A percentile compares a stretch with the other conserved stretches of the same genome.
phyloP scores from a whole-genome alignment of 139 green algal species.

The Chlamydomonas sp. region DNA sequence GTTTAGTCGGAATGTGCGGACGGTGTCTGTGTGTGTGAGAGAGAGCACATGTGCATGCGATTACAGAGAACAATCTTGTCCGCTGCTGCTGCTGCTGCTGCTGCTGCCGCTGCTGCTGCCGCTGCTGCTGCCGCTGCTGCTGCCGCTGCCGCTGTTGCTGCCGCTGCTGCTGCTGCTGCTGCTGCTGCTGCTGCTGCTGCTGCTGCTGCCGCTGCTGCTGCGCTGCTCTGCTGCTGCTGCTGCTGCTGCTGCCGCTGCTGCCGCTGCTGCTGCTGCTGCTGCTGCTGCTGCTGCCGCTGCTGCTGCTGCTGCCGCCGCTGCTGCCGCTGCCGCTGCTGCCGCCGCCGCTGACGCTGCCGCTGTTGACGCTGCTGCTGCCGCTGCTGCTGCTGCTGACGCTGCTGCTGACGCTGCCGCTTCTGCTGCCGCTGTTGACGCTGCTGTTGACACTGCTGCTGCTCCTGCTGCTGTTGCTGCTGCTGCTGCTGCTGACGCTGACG shows the following conservation, averaged over 20 bases:
- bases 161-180: not conserved
- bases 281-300: not conserved
- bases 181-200: not conserved
- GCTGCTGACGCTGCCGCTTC: too few species aligned
- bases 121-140: conserved; percentile 7
- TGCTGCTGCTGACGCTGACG: too few species aligned
- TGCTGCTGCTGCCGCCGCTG: conserved; percentile 1
- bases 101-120: not conserved
- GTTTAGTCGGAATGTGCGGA: not conserved
- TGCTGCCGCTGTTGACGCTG: too few species aligned
- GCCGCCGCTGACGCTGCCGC: too few species aligned
- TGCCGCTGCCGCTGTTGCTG: conserved; percentile 12
- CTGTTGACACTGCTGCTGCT: too few species aligned
- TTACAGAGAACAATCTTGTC: not conserved
- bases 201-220: not conserved
- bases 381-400: too few species aligned
- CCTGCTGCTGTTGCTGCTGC: not conserved
- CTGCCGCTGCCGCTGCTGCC: not conserved
- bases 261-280: not conserved
- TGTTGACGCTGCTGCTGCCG: too few species aligned
- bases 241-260: not conserved
- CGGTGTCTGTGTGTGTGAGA: not conserved
- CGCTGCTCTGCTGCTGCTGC: too few species aligned
- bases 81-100: not conserved
- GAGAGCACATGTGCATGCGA: too few species aligned